These are phyloP conservation scores for Leccinum angustisporum DNA, from an alignment of 1,284 basidiomycete species.

Conservation along the genomic window DNA sequence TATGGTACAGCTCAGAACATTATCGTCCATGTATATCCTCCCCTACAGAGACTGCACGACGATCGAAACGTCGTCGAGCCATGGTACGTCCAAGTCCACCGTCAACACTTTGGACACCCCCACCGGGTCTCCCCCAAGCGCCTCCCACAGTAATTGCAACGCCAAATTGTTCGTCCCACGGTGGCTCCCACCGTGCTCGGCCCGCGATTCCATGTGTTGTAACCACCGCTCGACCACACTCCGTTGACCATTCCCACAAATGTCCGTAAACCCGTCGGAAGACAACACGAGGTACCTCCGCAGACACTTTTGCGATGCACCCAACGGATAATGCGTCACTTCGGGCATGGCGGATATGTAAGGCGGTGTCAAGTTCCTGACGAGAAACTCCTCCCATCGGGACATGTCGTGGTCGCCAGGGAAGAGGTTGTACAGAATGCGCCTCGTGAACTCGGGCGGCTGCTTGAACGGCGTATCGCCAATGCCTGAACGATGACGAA, in stretches of 20 bases:
- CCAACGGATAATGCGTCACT: constrained; percentile 53
- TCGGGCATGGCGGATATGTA: constrained; percentile 68
- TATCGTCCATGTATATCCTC: not conserved
- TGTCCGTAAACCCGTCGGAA: constrained; percentile 67
- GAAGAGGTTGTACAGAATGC: constrained; percentile 63
- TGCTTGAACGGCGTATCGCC: constrained; percentile 74
- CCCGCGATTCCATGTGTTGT: constrained; percentile 17
- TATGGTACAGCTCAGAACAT: not conserved
- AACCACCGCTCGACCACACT: constrained; percentile 50
- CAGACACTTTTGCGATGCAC: constrained; percentile 26
- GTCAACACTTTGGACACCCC: constrained; percentile 62
- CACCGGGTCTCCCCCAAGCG: constrained; percentile 57
- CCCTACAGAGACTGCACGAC: constrained; percentile 58
- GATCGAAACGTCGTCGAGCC: constrained; percentile 72
- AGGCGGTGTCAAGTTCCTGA: constrained; percentile 61
- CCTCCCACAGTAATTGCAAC: constrained; percentile 53
- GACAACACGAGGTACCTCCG: constrained; percentile 58
- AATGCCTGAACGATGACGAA: constrained; percentile 46
- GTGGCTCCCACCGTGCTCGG: not conserved
- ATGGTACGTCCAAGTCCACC: constrained; percentile 61
- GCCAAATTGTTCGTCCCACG: constrained; percentile 37
- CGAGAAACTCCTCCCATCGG: constrained; percentile 64
- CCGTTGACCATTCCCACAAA: constrained; percentile 50
- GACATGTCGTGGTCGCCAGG: constrained; percentile 61
- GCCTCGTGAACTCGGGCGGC: constrained; percentile 64